Percentiles rank a stretch among this genome's conserved stretches.
phyloP scores from a whole-genome alignment of 192 early-diverging fungal genomes.

The Linnemannia exigua region DNA sequence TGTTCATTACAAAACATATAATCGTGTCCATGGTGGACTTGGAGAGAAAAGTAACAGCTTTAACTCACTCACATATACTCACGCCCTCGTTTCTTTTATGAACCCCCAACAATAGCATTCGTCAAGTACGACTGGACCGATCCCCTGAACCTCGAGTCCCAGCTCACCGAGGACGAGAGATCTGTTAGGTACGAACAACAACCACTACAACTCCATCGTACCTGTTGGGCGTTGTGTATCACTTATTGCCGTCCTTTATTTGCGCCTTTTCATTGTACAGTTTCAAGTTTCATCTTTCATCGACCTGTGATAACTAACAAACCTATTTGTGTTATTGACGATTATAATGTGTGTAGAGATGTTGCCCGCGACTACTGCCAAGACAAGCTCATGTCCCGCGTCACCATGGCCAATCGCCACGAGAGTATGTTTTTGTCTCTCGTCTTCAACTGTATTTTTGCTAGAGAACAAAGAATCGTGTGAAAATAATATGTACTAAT shows the following conservation, averaged over 20 bases:
- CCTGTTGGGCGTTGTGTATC: background rate
- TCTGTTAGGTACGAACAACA: constrained; percentile 62
- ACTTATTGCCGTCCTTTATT: background rate
- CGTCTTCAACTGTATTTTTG: background rate
- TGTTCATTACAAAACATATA: no score
- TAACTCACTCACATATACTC: no score
- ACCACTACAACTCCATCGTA: background rate
- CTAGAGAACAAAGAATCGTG: background rate
- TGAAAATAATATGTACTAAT: background rate
- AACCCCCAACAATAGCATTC: constrained; percentile 16
- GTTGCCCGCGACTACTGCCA: constrained; percentile 91
- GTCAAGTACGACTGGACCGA: constrained; percentile 90
- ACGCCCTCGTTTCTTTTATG: background rate
- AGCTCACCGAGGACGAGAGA: constrained; percentile 93
- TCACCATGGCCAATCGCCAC: constrained; percentile 87
- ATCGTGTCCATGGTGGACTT: no score
- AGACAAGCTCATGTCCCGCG: constrained; percentile 86
- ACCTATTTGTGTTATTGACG: no score
- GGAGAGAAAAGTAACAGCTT: no score
- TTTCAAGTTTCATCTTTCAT: no score
- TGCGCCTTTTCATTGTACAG: no score
- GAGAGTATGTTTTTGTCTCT: constrained; percentile 72
- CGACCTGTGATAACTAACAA: no score
- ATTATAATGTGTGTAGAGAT: no score
- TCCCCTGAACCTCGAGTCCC: constrained; percentile 84